Conservation (phyloP, 257 asterid species). For the Cordia subcordata region DNA sequence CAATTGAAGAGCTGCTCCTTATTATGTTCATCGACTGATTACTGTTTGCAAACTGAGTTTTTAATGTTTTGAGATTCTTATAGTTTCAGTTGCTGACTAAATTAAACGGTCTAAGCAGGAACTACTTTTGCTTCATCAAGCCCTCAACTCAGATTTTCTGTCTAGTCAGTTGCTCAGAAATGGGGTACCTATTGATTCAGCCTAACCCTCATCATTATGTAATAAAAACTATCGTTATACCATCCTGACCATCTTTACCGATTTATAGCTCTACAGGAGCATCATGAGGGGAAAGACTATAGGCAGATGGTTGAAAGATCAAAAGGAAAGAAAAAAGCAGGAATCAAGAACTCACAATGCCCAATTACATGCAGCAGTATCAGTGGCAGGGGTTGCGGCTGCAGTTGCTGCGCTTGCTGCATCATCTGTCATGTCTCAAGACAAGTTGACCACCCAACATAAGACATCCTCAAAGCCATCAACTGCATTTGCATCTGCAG, state of each 20-base stretch:
- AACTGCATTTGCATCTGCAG: slow-evolving; percentile 73
- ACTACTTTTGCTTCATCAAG: slow-evolving; percentile 58
- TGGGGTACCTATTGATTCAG: slow-evolving; percentile 41
- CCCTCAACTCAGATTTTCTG: slow-evolving; percentile 55
- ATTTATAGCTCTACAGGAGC: slow-evolving; percentile 44
- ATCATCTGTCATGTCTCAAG: slow-evolving; percentile 43
- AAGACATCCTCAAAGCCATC: slow-evolving; percentile 37
- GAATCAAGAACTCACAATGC: slow-evolving; percentile 82
- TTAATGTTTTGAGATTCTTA: no score
- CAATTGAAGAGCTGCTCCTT: no score
- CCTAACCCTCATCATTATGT: slow-evolving; percentile 2
- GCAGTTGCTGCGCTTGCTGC: slow-evolving; percentile 85
- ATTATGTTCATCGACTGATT: no score
- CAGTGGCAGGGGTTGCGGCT: slow-evolving; percentile 85
- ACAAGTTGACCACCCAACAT: slow-evolving; percentile 26
- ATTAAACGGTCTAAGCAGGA: slow-evolving; percentile 39
- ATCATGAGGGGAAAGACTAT: slow-evolving; percentile 55
- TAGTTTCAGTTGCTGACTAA: not conserved
- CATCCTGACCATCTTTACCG: slow-evolving; percentile 3
- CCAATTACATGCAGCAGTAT: slow-evolving; percentile 73
- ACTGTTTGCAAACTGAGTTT: no score
- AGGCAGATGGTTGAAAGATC: slow-evolving; percentile 79
- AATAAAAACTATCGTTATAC: slow-evolving; percentile 1
- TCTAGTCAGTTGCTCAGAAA: slow-evolving; percentile 45
- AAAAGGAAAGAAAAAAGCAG: slow-evolving; percentile 70